Evolutionary conservation across 805 yeast species (phyloP).

Genomic region (Metschnikowia continentalis): DNA sequence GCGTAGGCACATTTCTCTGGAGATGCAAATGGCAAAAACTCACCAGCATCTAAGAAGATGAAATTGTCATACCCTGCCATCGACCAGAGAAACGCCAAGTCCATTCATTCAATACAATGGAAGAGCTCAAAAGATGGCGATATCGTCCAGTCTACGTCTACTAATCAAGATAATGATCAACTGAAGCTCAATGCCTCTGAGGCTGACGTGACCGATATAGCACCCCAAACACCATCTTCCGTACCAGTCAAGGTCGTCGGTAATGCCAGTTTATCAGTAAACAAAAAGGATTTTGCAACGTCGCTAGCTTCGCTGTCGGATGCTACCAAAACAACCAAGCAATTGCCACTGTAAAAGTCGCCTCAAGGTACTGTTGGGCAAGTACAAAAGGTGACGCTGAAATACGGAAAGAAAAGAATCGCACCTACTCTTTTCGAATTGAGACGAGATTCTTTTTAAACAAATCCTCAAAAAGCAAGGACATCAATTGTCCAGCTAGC

Average conservation of each 20-base stretch:
- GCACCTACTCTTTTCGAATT: slow-evolving; percentile 63
- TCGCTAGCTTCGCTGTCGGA: not conserved
- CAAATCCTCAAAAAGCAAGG: slow-evolving; percentile 90
- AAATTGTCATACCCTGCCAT: slow-evolving; percentile 7
- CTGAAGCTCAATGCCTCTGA: not conserved
- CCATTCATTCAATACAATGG: not conserved
- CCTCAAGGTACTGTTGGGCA: slow-evolving; percentile 4
- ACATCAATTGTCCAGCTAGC: slow-evolving; percentile 95
- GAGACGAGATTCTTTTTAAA: too few species aligned
- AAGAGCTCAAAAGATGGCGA: not conserved
- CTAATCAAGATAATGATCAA: not conserved
- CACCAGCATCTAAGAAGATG: slow-evolving; percentile 3
- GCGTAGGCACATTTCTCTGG: slow-evolving; percentile 14
- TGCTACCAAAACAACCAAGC: not conserved
- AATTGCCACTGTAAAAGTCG: not conserved
- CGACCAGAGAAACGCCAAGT: slow-evolving; percentile 30
- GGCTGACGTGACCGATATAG: not conserved
- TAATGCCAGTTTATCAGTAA: not conserved
- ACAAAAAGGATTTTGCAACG: not conserved
- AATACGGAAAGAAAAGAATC: slow-evolving; percentile 60
- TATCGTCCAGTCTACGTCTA: not conserved
- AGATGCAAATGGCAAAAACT: slow-evolving; percentile 26
- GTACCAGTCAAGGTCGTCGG: not conserved
- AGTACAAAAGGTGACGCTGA: slow-evolving; percentile 34
- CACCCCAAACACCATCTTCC: not conserved